Conservation (phyloP, 352 stramenopile species). For the Phytophthora idaei region DNA sequence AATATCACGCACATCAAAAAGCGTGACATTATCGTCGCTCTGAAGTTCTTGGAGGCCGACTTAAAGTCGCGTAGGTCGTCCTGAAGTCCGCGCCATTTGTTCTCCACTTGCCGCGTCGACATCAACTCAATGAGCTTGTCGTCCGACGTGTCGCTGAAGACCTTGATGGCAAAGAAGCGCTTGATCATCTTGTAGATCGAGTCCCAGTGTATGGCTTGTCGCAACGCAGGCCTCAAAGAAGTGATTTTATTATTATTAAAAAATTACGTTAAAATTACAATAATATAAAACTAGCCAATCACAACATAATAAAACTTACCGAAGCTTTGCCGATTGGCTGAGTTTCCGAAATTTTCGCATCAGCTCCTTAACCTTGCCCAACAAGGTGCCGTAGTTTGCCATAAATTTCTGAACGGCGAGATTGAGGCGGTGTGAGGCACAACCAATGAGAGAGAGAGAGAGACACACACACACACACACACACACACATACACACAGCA, state of each 20-base stretch:
- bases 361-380: neutral
- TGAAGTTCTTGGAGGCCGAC: neutral
- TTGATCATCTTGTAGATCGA: constrained; percentile 10
- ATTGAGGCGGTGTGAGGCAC: neutral
- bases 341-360: neutral
- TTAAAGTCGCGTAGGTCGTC: neutral
- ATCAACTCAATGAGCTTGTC: neutral
- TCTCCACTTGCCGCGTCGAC: neutral
- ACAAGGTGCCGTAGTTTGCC: neutral
- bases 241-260: neutral
- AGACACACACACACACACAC: no score
- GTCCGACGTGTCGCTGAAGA: constrained; percentile 1
- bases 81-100: neutral
- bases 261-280: neutral
- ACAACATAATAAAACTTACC: neutral
- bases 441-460: neutral
- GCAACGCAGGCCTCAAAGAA: neutral
- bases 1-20: neutral
- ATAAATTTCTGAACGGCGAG: neutral
- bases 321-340: neutral
- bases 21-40: neutral
- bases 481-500: no score
- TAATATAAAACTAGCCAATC: neutral
- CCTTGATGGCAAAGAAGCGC: constrained; percentile 2
- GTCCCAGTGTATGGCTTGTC: constrained; percentile 6